Evolutionary conservation across 2,329 filamentous ascomycete genomes (phyloP), one percentile per base, ranked within the genome.

Genomic region (Fusarium sp.): DNA sequence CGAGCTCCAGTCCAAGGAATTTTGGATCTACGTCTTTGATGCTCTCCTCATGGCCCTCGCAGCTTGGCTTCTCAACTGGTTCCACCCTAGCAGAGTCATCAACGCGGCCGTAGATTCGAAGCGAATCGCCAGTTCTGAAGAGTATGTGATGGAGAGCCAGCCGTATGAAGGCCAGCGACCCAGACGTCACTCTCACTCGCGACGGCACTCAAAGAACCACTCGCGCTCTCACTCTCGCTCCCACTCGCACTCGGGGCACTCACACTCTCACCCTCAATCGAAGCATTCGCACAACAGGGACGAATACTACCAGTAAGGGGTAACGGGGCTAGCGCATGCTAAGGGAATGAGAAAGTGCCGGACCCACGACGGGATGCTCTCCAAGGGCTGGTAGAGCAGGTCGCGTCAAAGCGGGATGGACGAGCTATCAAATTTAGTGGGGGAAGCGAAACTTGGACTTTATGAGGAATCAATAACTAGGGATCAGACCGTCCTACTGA

Each of bases 11-110:
- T 71, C 71, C 8, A 79, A 83, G 42, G 83, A 85, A 71, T 78
- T 71, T 38, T 81, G 75, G 47, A 69, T 84, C 18, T 84, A 84
- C 60, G 60, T 84, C 18, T 83, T 85, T 24, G 83, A 85, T 68
- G 82, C 82, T 3, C 16, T 78, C 11, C 77, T 83, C 7, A 85
- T 85, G 82, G 54, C 70, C 9, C 40, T 78, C 16, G 77, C 79
- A 29, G 67, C 71, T 1, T 20, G 79, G 13, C 74, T 80, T 2
- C 76, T 79, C 66, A 79, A 79, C 65, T 68, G 62, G 69, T 78
- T 79, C 70, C 77, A 79, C 47, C 76, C 77, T 4, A 79, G 77
- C 58, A 69, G 75, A 4, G 77, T 79, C n/a, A 69, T 79, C 47
- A 79, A 77, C 50, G 58, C 65, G 13, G 47, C 69, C 3, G 50